Evolutionary conservation across 208 protist genomes (phyloP), one percentile per base, ranked within the genome.

Genomic region (Novymonas esmeraldas): DNA sequence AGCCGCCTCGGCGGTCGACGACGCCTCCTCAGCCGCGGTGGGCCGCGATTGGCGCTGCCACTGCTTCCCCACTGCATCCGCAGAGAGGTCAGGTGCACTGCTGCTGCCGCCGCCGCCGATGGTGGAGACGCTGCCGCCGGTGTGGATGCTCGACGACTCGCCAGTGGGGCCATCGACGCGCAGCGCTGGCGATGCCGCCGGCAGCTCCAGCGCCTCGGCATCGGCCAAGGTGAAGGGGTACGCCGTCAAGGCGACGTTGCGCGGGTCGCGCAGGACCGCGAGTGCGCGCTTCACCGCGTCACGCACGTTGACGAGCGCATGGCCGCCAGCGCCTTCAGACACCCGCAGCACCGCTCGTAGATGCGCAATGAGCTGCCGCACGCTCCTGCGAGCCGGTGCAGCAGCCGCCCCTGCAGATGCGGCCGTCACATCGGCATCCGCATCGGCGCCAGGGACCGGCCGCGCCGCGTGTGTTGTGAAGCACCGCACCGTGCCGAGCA

Each of bases 181-280:
- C 14, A 28, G 49, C 51, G 51, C 55, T 51, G 13, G 42, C 16
- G 42, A 28, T 20, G 62, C 26, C 28, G 62, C 50, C 49, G 57
- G 51, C 48, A 49, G 36, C 29, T 41, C 36, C 36, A 59, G 22
- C 28, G 49, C 62, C 6, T 46, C 49, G 2, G 20, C 64, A 41
- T 49, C 54, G 3, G 1, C 22, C 18, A 0, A 16, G 6, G 38
- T 51, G 34, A 58, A 72, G 14, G 66, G 49, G 48, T 63, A 72
- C 3, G 57, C 46, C 11, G 38, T 51, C 20, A 72, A 64, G 39
- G 57, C 45, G 0, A 29, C 48, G 24, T 5, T 59, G 39, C 10
- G 36, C 6, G 66, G 66, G 39, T 72, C 56, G 24, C 26, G 24
- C 38, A 72, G 20, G 54, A 72, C 57, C 28, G 55, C 55, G 22